Evolutionary conservation across 768 basidiomycete species (phyloP).

Genomic region (Kwoniella dendrophila): DNA sequence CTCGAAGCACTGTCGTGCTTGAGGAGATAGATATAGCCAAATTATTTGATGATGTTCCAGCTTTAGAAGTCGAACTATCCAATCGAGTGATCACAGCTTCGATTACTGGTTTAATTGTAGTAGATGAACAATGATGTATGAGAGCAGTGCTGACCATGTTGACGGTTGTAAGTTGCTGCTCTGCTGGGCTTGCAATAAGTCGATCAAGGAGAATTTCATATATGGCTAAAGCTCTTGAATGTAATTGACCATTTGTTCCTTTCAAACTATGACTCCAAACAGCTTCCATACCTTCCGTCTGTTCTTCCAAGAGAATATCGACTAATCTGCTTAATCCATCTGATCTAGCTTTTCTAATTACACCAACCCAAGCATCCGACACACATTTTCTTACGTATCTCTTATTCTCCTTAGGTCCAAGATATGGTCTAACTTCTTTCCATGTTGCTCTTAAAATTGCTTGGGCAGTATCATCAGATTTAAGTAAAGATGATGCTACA

Average conservation of each 20-base stretch:
- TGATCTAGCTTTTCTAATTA: slow-evolving; percentile 71
- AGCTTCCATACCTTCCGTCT: slow-evolving; percentile 68
- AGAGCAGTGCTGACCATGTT: slow-evolving; percentile 72
- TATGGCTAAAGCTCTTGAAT: slow-evolving; percentile 71
- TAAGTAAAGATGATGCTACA: slow-evolving; percentile 40
- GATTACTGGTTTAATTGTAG: slow-evolving; percentile 59
- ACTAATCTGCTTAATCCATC: slow-evolving; percentile 65
- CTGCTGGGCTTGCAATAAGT: slow-evolving; percentile 59
- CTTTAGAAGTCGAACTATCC: slow-evolving; percentile 4
- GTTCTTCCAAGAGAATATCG: slow-evolving; percentile 59
- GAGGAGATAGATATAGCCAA: slow-evolving; percentile 21
- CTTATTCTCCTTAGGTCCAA: slow-evolving; percentile 43
- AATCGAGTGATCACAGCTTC: slow-evolving; percentile 56
- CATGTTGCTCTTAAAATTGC: slow-evolving; percentile 32
- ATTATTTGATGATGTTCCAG: slow-evolving; percentile 10
- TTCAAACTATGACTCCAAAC: slow-evolving; percentile 69
- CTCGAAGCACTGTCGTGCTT: slow-evolving; percentile 39
- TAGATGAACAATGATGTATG: slow-evolving; percentile 75
- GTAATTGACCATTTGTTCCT: slow-evolving; percentile 59
- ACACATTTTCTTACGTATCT: slow-evolving; percentile 57
- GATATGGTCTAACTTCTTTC: slow-evolving; percentile 42
- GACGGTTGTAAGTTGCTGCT: slow-evolving; percentile 17
- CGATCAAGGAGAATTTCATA: slow-evolving; percentile 64
- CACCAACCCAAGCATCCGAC: slow-evolving; percentile 84
- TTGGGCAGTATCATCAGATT: slow-evolving; percentile 22